Evolutionary conservation across 257 asterid species (phyloP).

Genomic region (Apocynum venetum): DNA sequence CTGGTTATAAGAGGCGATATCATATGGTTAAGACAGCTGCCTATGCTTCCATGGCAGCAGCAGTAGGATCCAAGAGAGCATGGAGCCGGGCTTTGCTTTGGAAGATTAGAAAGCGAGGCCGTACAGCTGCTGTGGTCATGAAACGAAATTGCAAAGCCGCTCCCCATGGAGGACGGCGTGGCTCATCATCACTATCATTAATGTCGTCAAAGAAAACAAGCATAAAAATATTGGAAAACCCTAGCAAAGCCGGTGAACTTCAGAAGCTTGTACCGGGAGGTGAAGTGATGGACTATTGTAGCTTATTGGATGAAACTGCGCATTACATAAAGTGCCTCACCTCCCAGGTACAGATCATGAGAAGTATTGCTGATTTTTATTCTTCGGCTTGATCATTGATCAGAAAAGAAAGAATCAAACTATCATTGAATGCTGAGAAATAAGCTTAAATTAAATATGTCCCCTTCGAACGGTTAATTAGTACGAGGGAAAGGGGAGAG

Average conservation of each 20-base stretch:
- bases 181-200: not conserved
- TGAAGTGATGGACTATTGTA: conserved; percentile 41
- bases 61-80: conserved; percentile 49
- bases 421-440: no score
- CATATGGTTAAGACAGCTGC: conserved; percentile 53
- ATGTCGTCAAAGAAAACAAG: conserved; percentile 6
- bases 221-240: conserved; percentile 18
- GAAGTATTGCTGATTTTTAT: conserved; percentile 36
- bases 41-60: conserved; percentile 64
- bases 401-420: no score
- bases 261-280: conserved; percentile 67
- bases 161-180: not conserved
- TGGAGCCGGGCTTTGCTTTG: conserved; percentile 70
- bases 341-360: conserved; percentile 77
- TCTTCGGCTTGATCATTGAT: conserved; percentile 25
- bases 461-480: no score
- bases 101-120: conserved; percentile 33
- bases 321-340: conserved; percentile 67
- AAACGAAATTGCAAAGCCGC: not conserved
- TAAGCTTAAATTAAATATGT: no score
- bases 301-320: conserved; percentile 64
- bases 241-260: conserved; percentile 39
- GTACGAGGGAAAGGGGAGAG: not conserved
- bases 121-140: not conserved
- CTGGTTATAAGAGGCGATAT: conserved; percentile 11